Evolutionary conservation across 768 basidiomycete species (phyloP).

Genomic region (Pleurotus giganteus): DNA sequence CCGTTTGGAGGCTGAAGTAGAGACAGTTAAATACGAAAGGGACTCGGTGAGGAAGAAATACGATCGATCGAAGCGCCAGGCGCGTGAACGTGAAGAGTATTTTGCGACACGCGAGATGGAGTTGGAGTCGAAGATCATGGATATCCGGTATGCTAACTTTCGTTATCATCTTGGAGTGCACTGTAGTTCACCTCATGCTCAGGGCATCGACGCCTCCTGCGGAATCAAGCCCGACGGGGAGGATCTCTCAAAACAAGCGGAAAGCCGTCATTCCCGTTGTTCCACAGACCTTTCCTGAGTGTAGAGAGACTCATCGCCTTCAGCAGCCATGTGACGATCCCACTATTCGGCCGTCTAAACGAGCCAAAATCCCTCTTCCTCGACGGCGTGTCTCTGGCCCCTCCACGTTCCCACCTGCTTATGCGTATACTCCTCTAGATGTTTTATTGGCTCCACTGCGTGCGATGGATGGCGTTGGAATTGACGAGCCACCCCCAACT

Average conservation of each 20-base stretch:
- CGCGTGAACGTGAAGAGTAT: background rate
- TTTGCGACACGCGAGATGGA: background rate
- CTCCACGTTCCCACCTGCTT: too few relatives aligned
- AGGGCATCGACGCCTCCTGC: background rate
- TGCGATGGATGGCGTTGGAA: background rate
- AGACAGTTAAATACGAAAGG: background rate
- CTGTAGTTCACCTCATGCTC: background rate
- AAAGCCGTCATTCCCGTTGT: background rate
- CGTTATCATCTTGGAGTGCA: too few relatives aligned
- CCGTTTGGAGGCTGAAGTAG: background rate
- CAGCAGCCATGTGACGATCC: background rate
- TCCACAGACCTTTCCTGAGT: background rate
- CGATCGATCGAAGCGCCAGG: background rate
- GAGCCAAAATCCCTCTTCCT: background rate
- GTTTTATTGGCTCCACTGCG: too few relatives aligned
- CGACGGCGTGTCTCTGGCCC: conserved; percentile 3
- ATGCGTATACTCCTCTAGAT: too few relatives aligned
- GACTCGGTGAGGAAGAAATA: conserved; percentile 1
- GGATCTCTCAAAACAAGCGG: background rate
- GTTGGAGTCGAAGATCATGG: background rate
- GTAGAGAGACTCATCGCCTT: background rate
- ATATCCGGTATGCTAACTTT: background rate
- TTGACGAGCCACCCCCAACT: background rate
- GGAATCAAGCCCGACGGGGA: background rate
- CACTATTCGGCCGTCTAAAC: background rate